Evolutionary conservation across 495 filamentous ascomycete species (phyloP).

Genomic region (Talaromyces trachyspermus): DNA sequence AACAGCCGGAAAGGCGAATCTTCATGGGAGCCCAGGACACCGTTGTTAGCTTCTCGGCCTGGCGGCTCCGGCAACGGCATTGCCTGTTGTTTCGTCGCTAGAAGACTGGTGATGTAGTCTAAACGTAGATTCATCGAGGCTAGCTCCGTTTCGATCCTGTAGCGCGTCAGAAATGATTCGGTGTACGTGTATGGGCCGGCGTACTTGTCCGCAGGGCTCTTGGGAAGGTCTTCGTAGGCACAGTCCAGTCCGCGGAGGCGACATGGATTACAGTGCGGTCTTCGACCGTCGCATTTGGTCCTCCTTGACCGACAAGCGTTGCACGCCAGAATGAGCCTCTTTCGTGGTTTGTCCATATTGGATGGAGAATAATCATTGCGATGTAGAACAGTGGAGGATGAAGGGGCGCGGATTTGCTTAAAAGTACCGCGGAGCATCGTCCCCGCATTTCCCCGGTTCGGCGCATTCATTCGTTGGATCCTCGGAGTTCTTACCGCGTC

Average conservation of each 20-base stretch:
- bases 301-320: constrained; percentile 2
- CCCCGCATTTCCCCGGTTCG: no score
- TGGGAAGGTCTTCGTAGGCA: constrained; percentile 1
- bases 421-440: neutral
- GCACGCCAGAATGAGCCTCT: constrained; percentile 4
- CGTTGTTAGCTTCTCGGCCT: neutral
- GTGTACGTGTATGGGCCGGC: no score
- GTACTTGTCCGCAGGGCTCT: constrained; percentile 1
- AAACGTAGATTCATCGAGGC: neutral
- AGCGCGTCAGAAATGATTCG: no score
- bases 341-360: neutral
- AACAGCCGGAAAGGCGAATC: constrained; percentile 5
- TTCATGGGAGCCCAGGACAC: constrained; percentile 3
- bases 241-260: neutral
- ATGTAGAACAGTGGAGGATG: no score
- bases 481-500: no score
- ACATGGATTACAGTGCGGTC: constrained; percentile 1
- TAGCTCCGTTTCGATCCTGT: constrained; percentile 3
- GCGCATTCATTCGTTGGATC: no score
- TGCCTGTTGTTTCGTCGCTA: neutral
- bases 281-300: constrained; percentile 6
- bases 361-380: no score
- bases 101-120: constrained; percentile 6
- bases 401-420: neutral
- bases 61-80: neutral